Evolutionary conservation across 2,329 filamentous ascomycete species (phyloP), one percentile per base, ranked within the genome.

Genomic region (Sporothrix dimorphospora): DNA sequence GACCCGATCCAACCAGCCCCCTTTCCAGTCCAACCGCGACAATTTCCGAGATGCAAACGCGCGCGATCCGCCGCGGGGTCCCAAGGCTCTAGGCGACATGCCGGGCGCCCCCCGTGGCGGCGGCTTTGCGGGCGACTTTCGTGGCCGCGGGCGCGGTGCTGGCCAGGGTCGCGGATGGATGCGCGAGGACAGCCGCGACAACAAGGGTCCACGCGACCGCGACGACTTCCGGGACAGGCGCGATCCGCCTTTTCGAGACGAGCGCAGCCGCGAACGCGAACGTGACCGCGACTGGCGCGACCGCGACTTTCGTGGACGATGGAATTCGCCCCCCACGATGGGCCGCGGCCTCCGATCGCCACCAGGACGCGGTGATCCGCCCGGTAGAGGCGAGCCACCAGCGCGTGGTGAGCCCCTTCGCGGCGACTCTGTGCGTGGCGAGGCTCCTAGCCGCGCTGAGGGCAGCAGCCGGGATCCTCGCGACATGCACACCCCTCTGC

Each of bases 41-140:
- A 79, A 78, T 14, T 90, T 89, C 74, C 84, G 86, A 71, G 87
- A 89, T 76, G 78, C 85, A 76, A 75, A 86, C 79, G 79, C 83
- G 42, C 87, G 91, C 75, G 93, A 97, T 74, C 91, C 92, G 1
- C 94, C 94, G 3, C 88, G 94, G 71, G 94, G 92, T 0, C 94
- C 94, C 11, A 79, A 85, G 76, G 75, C 86, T 79, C 79, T 83
- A 40, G 87, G 91, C 75, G 93, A 97, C 75, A 91, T 92, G 1
- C 94, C 94, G 3, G 88, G 94, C 71, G 94, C 92, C 0, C 94
- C 94, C 12, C 91, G 90, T 72, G 91, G 91, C 57, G 86, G 90
- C 72, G 89, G 88, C 9, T 92, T 91, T 78, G 83, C 83, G 2
- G 86, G 88, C 30, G 92, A 93, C 69, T 91, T 90, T 76, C 88